Evolutionary conservation across 352 stramenopile species (phyloP), one percentile per base, ranked within the genome.

Genomic region (Pythium chondricola): DNA sequence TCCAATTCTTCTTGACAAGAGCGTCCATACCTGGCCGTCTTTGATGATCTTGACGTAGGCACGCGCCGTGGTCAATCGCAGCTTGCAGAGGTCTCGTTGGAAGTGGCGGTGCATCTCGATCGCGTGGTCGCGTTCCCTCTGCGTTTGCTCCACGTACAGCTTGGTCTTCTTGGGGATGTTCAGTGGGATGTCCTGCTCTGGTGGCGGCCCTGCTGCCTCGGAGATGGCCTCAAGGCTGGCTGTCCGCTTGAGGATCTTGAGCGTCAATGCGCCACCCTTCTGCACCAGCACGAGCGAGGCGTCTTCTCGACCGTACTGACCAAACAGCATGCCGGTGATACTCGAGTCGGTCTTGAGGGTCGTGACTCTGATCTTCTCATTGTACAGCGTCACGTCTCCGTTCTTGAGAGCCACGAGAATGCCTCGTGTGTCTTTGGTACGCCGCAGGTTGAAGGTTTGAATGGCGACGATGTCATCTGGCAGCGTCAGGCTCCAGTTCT

Each of bases 81-180:
- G 58, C 37, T 93, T 94, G 64, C 85, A 95, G 24, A 97, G 60
- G 31, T 96, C 84, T 21, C 84, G 71, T 60, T 97, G 89, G 48
- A 97, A 97, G 42, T 89, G 79, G 22, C 84, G 76, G 51, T 97
- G 88, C 75, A 97, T 97, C 54, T 96, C 89, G 11, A 66, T 85
- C 6, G 84, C 84, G 43, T 95, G 77, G 42, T 96, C 81, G 22
- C 86, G 75, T 54, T 97, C 88, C 7, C 89, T 79, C 52, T 96
- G 83, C 14, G 88, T 95, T 55, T 96, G 86, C 52, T 97, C 89
- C 21, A 97, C 86, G 56, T 95, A 97, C 40, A 97, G 55, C 29
- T 94, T 95, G n/a, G 89, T 97, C 44, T 97, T 97, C 67, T 96
- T 96, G 0, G 88, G 88, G 24, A 97, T 89, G 32, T 95, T 89